A percentile compares a stretch with the other conserved stretches of the same genome.
phyloP scores from a whole-genome alignment of 2,329 filamentous ascomycete genomes.

The Aspergillus sp. region DNA sequence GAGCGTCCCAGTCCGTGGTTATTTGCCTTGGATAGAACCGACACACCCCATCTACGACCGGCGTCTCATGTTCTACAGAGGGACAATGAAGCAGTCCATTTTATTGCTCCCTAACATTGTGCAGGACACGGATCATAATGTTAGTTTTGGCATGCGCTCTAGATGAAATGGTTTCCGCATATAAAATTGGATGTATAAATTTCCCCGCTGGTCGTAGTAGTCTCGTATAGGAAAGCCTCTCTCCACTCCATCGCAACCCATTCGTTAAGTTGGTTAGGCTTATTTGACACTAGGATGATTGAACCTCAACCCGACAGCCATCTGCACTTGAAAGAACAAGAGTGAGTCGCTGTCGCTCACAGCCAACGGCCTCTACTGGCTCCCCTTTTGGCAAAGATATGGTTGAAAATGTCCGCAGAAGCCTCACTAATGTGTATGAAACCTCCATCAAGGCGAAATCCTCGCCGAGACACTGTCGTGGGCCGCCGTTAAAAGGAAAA shows the following conservation, averaged over 20 bases:
- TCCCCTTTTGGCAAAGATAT: conserved; percentile 11
- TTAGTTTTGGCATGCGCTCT: background rate
- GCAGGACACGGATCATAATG: background rate
- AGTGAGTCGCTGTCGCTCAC: conserved; percentile 16
- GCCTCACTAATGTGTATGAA: conserved; percentile 16
- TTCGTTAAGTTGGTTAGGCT: background rate
- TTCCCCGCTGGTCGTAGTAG: background rate
- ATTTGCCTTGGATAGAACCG: background rate
- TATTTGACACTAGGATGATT: conserved; percentile 2
- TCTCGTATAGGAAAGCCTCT: background rate
- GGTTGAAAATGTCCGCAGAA: conserved; percentile 6
- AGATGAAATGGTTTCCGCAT: background rate
- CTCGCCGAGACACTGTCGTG: conserved; percentile 19
- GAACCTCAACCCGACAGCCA: conserved; percentile 15
- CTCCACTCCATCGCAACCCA: background rate
- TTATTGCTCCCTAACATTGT: background rate
- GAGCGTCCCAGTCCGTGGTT: background rate
- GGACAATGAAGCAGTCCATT: background rate
- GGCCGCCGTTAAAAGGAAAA: conserved; percentile 26
- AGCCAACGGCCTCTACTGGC: conserved; percentile 12
- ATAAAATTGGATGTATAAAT: background rate
- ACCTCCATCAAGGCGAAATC: conserved; percentile 15
- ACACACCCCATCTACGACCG: conserved; percentile 1
- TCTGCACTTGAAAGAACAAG: conserved; percentile 19
- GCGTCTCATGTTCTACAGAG: background rate